Evolutionary conservation across 306 rosid genomes (phyloP), one percentile per base, ranked within the genome.

Genomic region (Malus fusca): DNA sequence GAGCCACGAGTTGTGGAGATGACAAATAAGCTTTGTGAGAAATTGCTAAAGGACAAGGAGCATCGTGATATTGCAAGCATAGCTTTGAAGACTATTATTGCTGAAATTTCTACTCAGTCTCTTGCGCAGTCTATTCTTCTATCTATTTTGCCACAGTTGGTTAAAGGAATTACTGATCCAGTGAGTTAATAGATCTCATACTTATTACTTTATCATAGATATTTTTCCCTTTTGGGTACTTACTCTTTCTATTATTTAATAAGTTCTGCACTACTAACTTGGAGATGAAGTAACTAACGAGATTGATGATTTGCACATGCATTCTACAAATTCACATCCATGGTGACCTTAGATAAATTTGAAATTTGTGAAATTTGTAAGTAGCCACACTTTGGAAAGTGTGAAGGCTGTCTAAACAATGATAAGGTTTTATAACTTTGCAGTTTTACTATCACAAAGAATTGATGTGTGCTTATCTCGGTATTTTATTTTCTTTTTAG

Each of bases 41-140:
- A 92, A 80, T 78, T 92, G 85, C 93, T 92, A 8, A 89, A 96
- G 33, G 99, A 90, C 69, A 92, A 90, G 89, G 97, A 90, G 65
- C 97, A 96, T 79, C 98, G 97, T 15, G 99, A 96, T 82, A 84
- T 88, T 81, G 99, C 99, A 66, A 89, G 96, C 89, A 96, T 96
- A 71, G 99, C 99, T 78, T 85, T 96, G 84, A 96, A 92, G 90
- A 93, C 99, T 8, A 84, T 96, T 73, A 91, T 96, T 84, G 92
- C 97, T 78, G 99, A 96, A 89, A 82, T 96, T 83, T 84, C 93
- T 56, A 82, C 90, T 19, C 88, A 89, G 82, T 87, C 94, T 72
- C 97, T 96, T 81, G 99, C 98, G 2, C 99, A 92, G 65, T 87
- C 94, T 59, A 90, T 96, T 85, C 92, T 92, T 12, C 69, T 30